phyloP scores from a whole-genome alignment of 2,329 filamentous ascomycete species.

The Cercospora berteroae region DNA sequence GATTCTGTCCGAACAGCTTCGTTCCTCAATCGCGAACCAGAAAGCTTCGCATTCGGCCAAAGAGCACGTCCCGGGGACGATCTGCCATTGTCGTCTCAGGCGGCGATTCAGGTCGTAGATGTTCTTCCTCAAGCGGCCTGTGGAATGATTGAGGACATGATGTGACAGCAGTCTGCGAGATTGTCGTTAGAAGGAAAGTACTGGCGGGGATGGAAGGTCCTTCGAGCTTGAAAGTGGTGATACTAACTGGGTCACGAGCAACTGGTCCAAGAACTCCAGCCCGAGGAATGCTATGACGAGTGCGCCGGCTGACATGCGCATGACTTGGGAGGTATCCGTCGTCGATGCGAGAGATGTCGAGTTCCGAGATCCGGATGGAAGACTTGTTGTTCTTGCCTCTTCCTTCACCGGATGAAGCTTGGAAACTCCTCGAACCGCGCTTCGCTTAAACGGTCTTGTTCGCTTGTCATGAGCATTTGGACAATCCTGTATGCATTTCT shows the following conservation, averaged over 20 bases:
- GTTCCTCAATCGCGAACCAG: slow-evolving; percentile 8
- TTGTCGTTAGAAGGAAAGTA: not conserved
- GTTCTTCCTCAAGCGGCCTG: slow-evolving; percentile 1
- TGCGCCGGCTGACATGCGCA: slow-evolving; percentile 9
- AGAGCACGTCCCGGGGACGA: slow-evolving; percentile 4
- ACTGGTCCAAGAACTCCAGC: slow-evolving; percentile 1
- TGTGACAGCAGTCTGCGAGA: slow-evolving; percentile 1
- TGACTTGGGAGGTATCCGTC: not conserved
- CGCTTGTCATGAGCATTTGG: not conserved
- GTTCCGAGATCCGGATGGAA: not conserved
- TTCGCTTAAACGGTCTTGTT: not conserved
- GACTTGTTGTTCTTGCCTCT: not conserved
- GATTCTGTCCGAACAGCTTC: not conserved
- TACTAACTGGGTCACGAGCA: slow-evolving; percentile 7
- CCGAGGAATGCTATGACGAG: slow-evolving; percentile 10
- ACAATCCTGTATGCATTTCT: not conserved
- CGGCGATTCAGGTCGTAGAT: slow-evolving; percentile 2
- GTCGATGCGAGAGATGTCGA: not conserved
- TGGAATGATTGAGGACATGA: slow-evolving; percentile 7
- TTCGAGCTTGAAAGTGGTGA: not conserved
- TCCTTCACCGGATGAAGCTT: not conserved
- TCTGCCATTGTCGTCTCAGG: slow-evolving; percentile 3
- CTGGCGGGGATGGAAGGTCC: not conserved
- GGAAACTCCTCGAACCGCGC: not conserved
- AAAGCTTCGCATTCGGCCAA: slow-evolving; percentile 7